A percentile compares a stretch with the other conserved stretches of the same genome.
These are phyloP conservation scores for Cercospora brassicicola DNA, from an alignment of 2,329 filamentous ascomycete species.

Conservation along the genomic window DNA sequence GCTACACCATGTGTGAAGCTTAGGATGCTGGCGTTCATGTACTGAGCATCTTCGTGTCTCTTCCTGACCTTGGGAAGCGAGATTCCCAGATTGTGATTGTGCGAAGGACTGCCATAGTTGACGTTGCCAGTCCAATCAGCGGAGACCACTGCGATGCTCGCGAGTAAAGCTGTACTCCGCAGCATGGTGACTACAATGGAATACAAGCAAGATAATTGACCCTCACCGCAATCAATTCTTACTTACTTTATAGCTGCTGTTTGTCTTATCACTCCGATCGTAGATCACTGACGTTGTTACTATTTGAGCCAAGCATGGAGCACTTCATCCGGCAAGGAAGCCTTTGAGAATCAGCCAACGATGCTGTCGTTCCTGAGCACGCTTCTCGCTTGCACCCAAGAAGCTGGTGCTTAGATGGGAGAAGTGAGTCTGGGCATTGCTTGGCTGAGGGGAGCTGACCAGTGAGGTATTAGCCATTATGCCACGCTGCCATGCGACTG, in stretches of 20 bases:
- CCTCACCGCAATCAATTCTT: not conserved
- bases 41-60: constrained; percentile 48
- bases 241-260: constrained; percentile 11
- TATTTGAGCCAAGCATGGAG: not conserved
- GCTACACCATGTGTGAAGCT: constrained; percentile 60
- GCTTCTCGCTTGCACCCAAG: constrained; percentile 10
- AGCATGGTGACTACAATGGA: not conserved
- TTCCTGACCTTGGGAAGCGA: constrained; percentile 61
- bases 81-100: constrained; percentile 63
- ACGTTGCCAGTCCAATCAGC: constrained; percentile 51
- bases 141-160: constrained; percentile 10
- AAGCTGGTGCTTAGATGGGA: constrained; percentile 9
- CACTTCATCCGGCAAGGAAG: not conserved
- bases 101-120: constrained; percentile 67
- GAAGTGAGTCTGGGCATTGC: constrained; percentile 13
- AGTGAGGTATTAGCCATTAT: constrained; percentile 7
- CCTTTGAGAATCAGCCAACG: constrained; percentile 7
- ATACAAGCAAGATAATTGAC: not conserved
- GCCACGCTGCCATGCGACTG: constrained; percentile 13
- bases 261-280: not conserved
- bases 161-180: constrained; percentile 2
- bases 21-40: constrained; percentile 50
- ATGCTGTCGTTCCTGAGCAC: constrained; percentile 16
- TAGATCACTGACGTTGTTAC: constrained; percentile 3
- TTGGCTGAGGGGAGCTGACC: constrained; percentile 12